phyloP scores from a whole-genome alignment of 2,329 filamentous ascomycete genomes.

The Blastomyces silverae region DNA sequence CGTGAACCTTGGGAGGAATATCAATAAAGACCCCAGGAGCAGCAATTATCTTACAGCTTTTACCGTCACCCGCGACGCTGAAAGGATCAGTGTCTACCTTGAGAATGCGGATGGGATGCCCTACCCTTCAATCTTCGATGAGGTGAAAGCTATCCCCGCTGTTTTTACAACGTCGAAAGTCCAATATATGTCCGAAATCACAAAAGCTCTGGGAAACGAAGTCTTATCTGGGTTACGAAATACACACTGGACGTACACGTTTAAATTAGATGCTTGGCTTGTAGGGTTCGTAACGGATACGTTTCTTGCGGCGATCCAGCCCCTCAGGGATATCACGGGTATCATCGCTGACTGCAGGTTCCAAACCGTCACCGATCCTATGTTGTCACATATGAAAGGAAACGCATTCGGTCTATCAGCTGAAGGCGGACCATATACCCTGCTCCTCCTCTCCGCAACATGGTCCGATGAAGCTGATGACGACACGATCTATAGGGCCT shows the following conservation, averaged over 20 bases:
- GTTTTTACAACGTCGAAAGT: slow-evolving; percentile 29
- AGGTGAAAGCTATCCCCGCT: slow-evolving; percentile 24
- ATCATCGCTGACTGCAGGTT: slow-evolving; percentile 24
- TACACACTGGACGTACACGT: slow-evolving; percentile 32
- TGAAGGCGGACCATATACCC: slow-evolving; percentile 23
- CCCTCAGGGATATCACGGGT: slow-evolving; percentile 17
- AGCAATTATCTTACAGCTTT: slow-evolving; percentile 27
- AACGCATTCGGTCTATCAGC: slow-evolving; percentile 33
- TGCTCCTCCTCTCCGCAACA: slow-evolving; percentile 28
- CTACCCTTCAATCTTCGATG: slow-evolving; percentile 30
- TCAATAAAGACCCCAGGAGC: slow-evolving; percentile 31
- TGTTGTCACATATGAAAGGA: slow-evolving; percentile 28
- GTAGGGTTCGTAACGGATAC: slow-evolving; percentile 25
- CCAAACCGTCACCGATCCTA: slow-evolving; percentile 31
- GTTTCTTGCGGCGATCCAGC: slow-evolving; percentile 23
- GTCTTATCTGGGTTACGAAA: slow-evolving; percentile 32
- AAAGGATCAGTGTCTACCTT: slow-evolving; percentile 25
- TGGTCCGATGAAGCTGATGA: slow-evolving; percentile 34
- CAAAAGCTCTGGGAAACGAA: slow-evolving; percentile 29
- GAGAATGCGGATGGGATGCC: slow-evolving; percentile 35
- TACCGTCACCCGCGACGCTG: slow-evolving; percentile 25
- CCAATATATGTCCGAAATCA: slow-evolving; percentile 30
- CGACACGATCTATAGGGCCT: slow-evolving; percentile 24
- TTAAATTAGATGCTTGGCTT: slow-evolving; percentile 28
- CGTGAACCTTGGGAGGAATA: slow-evolving; percentile 28